A percentile compares a stretch with the other conserved stretches of the same genome.
phyloP scores from a whole-genome alignment of 2,329 filamentous ascomycete genomes.

The Fusarium beomiforme region DNA sequence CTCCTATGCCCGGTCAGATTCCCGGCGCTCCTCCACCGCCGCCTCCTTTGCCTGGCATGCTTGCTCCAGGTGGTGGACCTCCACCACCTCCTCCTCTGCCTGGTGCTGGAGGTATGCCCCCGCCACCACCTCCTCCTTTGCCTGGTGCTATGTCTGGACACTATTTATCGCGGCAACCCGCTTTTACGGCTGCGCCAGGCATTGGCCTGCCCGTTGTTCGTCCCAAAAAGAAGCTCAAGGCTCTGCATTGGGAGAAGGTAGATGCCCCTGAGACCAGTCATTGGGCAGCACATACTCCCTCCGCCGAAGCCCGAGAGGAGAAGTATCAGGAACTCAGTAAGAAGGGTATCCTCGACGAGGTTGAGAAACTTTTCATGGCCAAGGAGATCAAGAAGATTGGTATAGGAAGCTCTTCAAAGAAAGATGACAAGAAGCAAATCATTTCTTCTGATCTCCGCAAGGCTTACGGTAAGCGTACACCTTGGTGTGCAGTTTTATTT shows the following conservation, averaged over 20 bases:
- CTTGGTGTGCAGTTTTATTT: background rate
- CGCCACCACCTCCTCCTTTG: slow-evolving; percentile 71
- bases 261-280: slow-evolving; percentile 91
- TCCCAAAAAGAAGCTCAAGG: slow-evolving; percentile 99
- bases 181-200: slow-evolving; percentile 62
- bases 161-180: slow-evolving; percentile 74
- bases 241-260: slow-evolving; percentile 98
- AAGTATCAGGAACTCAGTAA: slow-evolving; percentile 93
- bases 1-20: background rate
- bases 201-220: slow-evolving; percentile 82
- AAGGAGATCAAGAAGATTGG: slow-evolving; percentile 95
- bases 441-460: slow-evolving; percentile 91
- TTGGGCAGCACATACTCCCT: slow-evolving; percentile 88
- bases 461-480: slow-evolving; percentile 72
- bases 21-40: background rate
- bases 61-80: slow-evolving; percentile 10
- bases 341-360: slow-evolving; percentile 96
- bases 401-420: slow-evolving; percentile 71
- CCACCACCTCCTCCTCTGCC: slow-evolving; percentile 46
- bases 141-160: slow-evolving; percentile 78
- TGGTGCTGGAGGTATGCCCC: slow-evolving; percentile 52
- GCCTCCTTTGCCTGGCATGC: background rate
- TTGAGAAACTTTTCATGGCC: slow-evolving; percentile 96
- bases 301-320: slow-evolving; percentile 89
- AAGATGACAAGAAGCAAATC: slow-evolving; percentile 97